A percentile compares a stretch with the other conserved stretches of the same genome.
Evolutionary conservation across 768 basidiomycete genomes (phyloP).

Genomic region (Boletus subparvulus): DNA sequence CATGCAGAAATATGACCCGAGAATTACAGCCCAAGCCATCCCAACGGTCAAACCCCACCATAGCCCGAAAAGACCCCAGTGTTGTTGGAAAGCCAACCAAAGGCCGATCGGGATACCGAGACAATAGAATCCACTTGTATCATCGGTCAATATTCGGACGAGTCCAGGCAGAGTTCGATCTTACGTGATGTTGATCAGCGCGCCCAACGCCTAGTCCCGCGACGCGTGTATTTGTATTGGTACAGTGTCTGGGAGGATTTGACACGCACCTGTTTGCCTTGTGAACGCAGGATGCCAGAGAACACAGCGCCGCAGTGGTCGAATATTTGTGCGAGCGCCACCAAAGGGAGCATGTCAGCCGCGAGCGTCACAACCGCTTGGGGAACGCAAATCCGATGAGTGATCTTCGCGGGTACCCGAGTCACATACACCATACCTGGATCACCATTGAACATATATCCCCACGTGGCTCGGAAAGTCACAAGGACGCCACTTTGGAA

Average conservation of each 20-base stretch:
- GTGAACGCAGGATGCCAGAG: constrained; percentile 76
- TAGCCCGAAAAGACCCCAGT: constrained; percentile 68
- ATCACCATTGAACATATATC: constrained; percentile 72
- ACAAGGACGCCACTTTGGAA: constrained; percentile 49
- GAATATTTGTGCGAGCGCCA: constrained; percentile 79
- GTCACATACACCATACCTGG: constrained; percentile 36
- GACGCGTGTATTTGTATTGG: neutral
- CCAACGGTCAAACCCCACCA: constrained; percentile 81
- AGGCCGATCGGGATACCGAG: constrained; percentile 82
- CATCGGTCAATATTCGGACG: neutral
- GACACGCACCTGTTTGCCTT: constrained; percentile 65
- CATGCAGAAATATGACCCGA: constrained; percentile 43
- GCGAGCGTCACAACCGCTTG: constrained; percentile 36
- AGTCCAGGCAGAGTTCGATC: neutral
- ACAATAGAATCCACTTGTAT: constrained; percentile 64
- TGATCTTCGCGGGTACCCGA: neutral
- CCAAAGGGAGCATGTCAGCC: constrained; percentile 68
- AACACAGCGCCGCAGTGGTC: constrained; percentile 74
- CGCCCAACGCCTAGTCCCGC: constrained; percentile 60
- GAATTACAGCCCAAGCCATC: constrained; percentile 17
- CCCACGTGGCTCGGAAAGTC: constrained; percentile 65
- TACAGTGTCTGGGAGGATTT: neutral
- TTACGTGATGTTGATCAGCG: constrained; percentile 73
- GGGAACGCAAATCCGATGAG: neutral
- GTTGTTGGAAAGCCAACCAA: constrained; percentile 65